These are phyloP conservation scores for Fraxinus dipetala DNA, from an alignment of 305 asterid species.

Conservation along the genomic window DNA sequence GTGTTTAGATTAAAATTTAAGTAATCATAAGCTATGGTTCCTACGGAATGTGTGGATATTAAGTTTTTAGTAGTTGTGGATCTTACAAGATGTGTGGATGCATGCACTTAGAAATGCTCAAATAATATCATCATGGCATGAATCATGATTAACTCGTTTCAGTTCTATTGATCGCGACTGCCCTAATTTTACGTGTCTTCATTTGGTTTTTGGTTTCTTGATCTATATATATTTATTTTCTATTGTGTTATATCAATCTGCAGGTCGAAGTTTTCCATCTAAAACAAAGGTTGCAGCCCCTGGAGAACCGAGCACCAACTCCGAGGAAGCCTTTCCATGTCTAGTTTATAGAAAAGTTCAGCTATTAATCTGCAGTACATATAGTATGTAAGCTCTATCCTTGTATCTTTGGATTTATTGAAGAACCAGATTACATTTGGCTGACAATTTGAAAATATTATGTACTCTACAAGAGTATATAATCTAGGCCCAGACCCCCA, in stretches of 20 bases:
- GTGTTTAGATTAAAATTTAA: background rate
- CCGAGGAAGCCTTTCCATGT: slow-evolving; percentile 86
- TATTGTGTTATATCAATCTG: slow-evolving; percentile 13
- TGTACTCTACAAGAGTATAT: background rate
- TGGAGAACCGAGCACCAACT: slow-evolving; percentile 84
- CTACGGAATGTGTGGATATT: background rate
- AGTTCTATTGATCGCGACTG: background rate
- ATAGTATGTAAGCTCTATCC: background rate
- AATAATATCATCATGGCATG: background rate
- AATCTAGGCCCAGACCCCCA: background rate
- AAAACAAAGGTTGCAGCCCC: slow-evolving; percentile 85
- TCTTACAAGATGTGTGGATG: background rate
- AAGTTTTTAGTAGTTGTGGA: no score
- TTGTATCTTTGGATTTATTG: background rate
- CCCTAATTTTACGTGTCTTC: background rate
- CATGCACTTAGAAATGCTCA: background rate
- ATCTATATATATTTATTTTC: background rate
- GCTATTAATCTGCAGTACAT: background rate
- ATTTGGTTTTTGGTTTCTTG: background rate
- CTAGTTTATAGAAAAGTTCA: slow-evolving; percentile 26
- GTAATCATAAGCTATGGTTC: background rate
- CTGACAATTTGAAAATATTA: background rate
- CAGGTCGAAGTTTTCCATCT: slow-evolving; percentile 94
- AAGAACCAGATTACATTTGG: background rate
- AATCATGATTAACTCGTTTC: no score